A percentile compares a stretch with the other conserved stretches of the same genome.
Evolutionary conservation across 225 moss, liverwort and hornwort species (phyloP).

Genomic region (Asterella californica): DNA sequence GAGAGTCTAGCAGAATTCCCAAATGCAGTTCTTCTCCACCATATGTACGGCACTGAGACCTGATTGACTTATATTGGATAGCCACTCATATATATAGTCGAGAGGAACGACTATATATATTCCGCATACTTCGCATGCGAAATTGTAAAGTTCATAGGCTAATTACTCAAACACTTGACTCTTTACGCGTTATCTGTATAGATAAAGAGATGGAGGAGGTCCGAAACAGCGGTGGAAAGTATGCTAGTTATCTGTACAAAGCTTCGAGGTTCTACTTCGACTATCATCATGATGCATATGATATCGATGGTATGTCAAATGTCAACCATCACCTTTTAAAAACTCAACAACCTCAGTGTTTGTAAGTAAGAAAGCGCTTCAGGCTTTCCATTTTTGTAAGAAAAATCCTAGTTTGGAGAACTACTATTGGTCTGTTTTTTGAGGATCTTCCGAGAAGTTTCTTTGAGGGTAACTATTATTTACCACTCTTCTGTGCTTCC

Average conservation of each 20-base stretch:
- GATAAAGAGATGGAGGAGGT: slow-evolving; percentile 66
- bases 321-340: background rate
- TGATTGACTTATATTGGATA: background rate
- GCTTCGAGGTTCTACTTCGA: slow-evolving; percentile 70
- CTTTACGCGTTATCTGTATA: slow-evolving; percentile 23
- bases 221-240: slow-evolving; percentile 65
- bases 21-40: background rate
- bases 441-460: too few relatives aligned
- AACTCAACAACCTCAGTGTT: background rate
- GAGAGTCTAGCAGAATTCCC: background rate
- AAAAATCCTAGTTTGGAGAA: too few relatives aligned
- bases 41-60: background rate
- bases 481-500: too few relatives aligned
- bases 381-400: background rate
- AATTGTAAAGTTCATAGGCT: too few relatives aligned
- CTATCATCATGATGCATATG: slow-evolving; percentile 70
- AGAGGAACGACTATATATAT: background rate
- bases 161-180: background rate
- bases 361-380: background rate
- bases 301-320: slow-evolving; percentile 61
- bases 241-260: slow-evolving; percentile 60
- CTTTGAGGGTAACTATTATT: too few relatives aligned
- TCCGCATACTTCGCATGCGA: too few relatives aligned
- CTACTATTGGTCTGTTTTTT: background rate
- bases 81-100: background rate